A percentile compares a stretch with the other conserved stretches of the same genome.
Evolutionary conservation across 2,329 filamentous ascomycete genomes (phyloP).

Genomic region (Pseudogymnoascus sp.): DNA sequence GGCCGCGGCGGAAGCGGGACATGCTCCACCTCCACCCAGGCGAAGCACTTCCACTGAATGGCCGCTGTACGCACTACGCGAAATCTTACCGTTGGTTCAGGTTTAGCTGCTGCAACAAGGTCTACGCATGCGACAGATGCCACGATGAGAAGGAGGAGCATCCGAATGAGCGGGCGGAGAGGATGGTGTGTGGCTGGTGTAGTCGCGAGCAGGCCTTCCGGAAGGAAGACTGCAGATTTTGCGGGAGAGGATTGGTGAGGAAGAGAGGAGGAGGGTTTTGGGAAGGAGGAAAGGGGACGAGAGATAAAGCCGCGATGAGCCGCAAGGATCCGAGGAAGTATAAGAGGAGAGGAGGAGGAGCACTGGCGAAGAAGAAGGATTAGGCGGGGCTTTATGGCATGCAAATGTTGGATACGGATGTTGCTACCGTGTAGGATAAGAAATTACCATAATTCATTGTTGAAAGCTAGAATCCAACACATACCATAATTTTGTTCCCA

Average conservation of each 20-base stretch:
- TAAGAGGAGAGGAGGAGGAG: constrained; percentile 45
- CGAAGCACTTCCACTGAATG: constrained; percentile 46
- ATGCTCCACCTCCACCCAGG: constrained; percentile 51
- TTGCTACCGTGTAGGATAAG: not conserved
- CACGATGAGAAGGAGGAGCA: constrained; percentile 60
- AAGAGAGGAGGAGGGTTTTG: constrained; percentile 66
- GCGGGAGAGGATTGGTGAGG: constrained; percentile 62
- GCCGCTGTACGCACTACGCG: constrained; percentile 51
- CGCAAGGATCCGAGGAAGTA: constrained; percentile 70
- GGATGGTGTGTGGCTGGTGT: constrained; percentile 77
- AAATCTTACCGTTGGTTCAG: constrained; percentile 58
- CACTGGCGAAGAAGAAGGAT: not conserved
- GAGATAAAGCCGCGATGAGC: constrained; percentile 64
- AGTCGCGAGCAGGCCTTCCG: constrained; percentile 74
- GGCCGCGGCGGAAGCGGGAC: constrained; percentile 39
- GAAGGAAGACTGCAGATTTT: constrained; percentile 68
- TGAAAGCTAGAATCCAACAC: not conserved
- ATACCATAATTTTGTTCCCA: not conserved
- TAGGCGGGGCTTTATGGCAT: not conserved
- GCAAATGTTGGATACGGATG: not conserved
- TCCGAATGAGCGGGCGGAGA: constrained; percentile 70
- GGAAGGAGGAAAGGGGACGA: constrained; percentile 80
- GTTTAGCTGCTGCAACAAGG: constrained; percentile 54
- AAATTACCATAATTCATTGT: not conserved
- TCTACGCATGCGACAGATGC: constrained; percentile 62